Evolutionary conservation across 306 rosid genomes (phyloP), one percentile per base, ranked within the genome.

Genomic region (Vigna unguiculata): DNA sequence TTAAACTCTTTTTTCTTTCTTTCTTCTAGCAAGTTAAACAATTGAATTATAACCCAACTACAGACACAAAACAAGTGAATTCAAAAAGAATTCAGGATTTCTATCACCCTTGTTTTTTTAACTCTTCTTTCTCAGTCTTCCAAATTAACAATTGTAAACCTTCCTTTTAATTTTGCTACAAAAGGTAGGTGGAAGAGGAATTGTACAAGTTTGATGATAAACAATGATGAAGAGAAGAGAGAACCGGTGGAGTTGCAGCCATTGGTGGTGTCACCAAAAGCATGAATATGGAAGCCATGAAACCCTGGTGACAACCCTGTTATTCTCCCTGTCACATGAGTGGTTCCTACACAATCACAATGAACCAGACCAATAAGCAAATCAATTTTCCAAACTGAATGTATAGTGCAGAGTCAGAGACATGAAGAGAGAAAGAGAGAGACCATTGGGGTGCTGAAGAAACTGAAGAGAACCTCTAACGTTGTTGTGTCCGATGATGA

Each of bases 381-480:
- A 3, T 6, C 24, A 21, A 14, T 54, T 11, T 41, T 22, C 30
- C 12, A 20, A 38, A 38, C 19, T 64, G 71, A 40, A 38, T 7
- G n/a, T 8, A 38, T 22, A 24, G 14, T 22, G 24, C 7, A 65
- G 43, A 65, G 20, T 63, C 30, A 64, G 20, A 43, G 53, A 64
- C 0, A 38, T 30, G 12, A 67, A 46, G 36, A 85, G 45, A 81
- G 73, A 70, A 40, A 78, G 51, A 6, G 51, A 6, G 30, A 28
- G 22, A 91, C 90, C 93, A 69, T 63, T 64, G 61, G 87, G 49
- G 28, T 78, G 74, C 71, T 87, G 88, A 53, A 76, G 45, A 66
- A 91, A 91, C 19, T 91, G 88, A 81, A 91, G 74, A 76, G 85
- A 84, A 41, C 97, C 97, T 78, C 86, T 86, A 22, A 88, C 60